A percentile compares a stretch with the other conserved stretches of the same genome.
phyloP scores from a whole-genome alignment of 371 early-diverging fungal genomes.

The Mucor sp. region DNA sequence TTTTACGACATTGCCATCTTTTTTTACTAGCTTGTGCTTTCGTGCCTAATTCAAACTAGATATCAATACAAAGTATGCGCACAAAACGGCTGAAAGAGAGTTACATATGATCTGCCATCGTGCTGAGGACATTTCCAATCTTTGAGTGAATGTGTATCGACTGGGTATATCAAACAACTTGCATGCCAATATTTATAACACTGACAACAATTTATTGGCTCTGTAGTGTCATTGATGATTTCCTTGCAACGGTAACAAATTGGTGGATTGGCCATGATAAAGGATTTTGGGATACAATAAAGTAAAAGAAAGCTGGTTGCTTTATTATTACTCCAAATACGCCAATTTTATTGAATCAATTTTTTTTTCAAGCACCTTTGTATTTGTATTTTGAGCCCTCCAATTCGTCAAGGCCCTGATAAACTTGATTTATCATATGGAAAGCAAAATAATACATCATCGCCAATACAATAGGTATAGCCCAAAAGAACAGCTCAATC shows the following conservation, averaged over 20 bases:
- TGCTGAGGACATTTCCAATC: constrained; percentile 92
- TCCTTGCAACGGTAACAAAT: constrained; percentile 65
- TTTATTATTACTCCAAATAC: too few species aligned
- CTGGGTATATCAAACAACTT: constrained; percentile 74
- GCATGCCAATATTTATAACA: constrained; percentile 69
- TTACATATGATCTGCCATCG: constrained; percentile 54
- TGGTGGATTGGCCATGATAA: neutral
- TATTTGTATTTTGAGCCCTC: constrained; percentile 42
- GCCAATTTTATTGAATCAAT: too few species aligned
- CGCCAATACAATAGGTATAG: constrained; percentile 25
- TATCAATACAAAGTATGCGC: neutral
- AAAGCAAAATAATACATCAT: constrained; percentile 22
- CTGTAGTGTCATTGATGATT: constrained; percentile 12
- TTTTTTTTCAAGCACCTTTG: constrained; percentile 36
- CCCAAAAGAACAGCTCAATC: constrained; percentile 36
- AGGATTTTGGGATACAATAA: neutral
- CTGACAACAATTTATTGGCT: neutral
- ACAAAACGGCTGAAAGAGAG: neutral
- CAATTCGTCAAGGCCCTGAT: constrained; percentile 32
- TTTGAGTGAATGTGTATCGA: constrained; percentile 60
- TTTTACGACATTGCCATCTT: neutral
- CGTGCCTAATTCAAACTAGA: neutral
- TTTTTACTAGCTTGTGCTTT: neutral
- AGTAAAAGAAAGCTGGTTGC: neutral
- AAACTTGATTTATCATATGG: constrained; percentile 38